Evolutionary conservation across 73 alveolate species (phyloP), one percentile per base, ranked within the genome.

Genomic region (Symbiodinium natans): DNA sequence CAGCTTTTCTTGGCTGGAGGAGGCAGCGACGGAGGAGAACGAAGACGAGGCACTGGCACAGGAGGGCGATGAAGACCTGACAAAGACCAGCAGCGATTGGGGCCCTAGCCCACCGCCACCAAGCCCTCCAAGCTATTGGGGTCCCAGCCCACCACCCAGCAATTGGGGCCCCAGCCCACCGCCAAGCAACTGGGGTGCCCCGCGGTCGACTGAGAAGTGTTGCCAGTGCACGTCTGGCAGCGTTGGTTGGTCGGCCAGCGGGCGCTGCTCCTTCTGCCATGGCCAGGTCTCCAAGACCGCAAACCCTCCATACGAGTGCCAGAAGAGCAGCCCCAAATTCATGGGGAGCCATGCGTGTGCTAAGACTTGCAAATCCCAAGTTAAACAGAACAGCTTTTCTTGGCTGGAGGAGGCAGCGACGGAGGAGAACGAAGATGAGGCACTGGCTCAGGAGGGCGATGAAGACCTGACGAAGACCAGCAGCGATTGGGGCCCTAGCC

Each of bases 301-400:
- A 40, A 84, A 77, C 15, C 77, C 42, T 11, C 33, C 93, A 5
- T 48, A 41, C 25, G 93, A 84, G 80, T 84, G 93, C 93, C 46
- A 43, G 33, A 84, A 84, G 93, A 43, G 33, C 5, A 86, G 93
- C 59, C 93, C 93, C 21, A 86, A 86, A 19, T 86, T 86, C 59
- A 25, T 86, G 82, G 93, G 93, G 54, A 86, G 56, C 83, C 52
- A 68, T 48, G 21, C 52, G 17, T 86, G 93, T 86, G 93, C 93
- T 7, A 86, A 86, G 31, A 82, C 83, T n/a, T 86, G 93, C 93
- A 46, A 34, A 48, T 86, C 93, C 23, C 43, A 86, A 17, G 40
- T 83, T 10, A 43, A 43, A 11, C 42, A 8, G 33, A 52, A 56
- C 38, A 33, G 93, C 42, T 86, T 82, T 82, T 86, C 93, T 13